Base-by-base conservation (phyloP, 2,329 filamentous ascomycete species). In the Botrytis paeoniae region DNA sequence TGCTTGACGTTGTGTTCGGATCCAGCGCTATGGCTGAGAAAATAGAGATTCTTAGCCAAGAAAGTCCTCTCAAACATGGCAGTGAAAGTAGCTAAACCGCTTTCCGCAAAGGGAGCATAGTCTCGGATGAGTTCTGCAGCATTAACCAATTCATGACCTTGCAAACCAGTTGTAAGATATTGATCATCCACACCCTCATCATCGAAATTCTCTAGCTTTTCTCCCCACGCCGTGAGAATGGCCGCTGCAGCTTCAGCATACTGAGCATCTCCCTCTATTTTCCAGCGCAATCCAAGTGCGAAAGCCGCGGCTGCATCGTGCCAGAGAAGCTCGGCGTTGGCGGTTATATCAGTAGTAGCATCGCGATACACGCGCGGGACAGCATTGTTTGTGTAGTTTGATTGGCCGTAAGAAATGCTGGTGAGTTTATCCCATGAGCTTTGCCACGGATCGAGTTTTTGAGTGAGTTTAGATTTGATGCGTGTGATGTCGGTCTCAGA, bases 341-440 rank as follows among this genome's bases (percentile, higher is more conserved):
- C 18, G 16, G 18, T 35, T 35, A 22, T 12, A 32, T 6, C 57
- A 20, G 29, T 12, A 60, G 29, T 16, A 29, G 29, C 3, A 35
- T 35, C 57, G 32, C 61, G 61, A 63, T 63, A 63, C 5, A 63
- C 25, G 4, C 25, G 22, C 8, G 61, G 14, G 37, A 63, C 61
- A 25, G 37, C 37, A 63, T 63, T 43, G 37, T 29, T 41, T 63
- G 37, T 63, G 4, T 63, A 63, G 25, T 18, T 63, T 43, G 69
- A n/a, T 45, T 71, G 69, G 5, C 25, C 25, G n/a, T 71, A 71
- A 0, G n/a, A 20, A 51, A 71, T 65, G 22, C 41, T 71, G 60
- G 29, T 71, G 59, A 71, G 69, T 54, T 65, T 65, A 45, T 63
- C 41, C 69, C 69, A 71, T 25, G 69, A 71, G 59, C 69, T 71